Conservation (phyloP, 1,284 basidiomycete genomes). For the Gomphus bonarii region DNA sequence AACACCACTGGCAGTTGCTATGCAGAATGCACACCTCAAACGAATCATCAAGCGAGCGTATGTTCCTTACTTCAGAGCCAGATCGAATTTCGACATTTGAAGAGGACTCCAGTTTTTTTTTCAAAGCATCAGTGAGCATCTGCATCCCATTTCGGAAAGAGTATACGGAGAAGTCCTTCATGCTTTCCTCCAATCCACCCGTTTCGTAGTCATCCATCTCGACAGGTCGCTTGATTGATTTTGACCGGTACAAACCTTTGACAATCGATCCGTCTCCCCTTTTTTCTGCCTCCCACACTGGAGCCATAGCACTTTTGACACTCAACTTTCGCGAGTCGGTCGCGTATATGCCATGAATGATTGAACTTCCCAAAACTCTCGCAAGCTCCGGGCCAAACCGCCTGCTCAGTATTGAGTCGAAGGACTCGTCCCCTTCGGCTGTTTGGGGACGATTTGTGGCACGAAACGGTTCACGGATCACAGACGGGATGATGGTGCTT, state of each 20-base stretch:
- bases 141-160: conserved; percentile 75
- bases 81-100: conserved; percentile 52
- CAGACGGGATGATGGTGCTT: conserved; percentile 42
- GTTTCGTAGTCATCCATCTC: conserved; percentile 33
- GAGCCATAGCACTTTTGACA: conserved; percentile 67
- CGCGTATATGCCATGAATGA: conserved; percentile 92
- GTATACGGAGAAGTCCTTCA: conserved; percentile 63
- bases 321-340: conserved; percentile 73
- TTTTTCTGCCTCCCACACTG: conserved; percentile 61
- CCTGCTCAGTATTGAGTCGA: conserved; percentile 70
- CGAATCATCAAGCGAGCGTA: conserved; percentile 28
- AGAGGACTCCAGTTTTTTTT: conserved; percentile 31
- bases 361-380: conserved; percentile 66
- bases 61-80: conserved; percentile 28
- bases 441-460: conserved; percentile 27
- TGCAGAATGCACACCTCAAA: conserved; percentile 12
- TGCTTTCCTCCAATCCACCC: conserved; percentile 38
- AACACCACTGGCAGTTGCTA: neutral
- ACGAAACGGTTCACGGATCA: conserved; percentile 50
- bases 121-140: conserved; percentile 53
- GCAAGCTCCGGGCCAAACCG: conserved; percentile 71
- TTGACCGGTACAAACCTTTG: conserved; percentile 32
- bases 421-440: conserved; percentile 52
- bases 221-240: conserved; percentile 2
- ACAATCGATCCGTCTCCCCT: conserved; percentile 58